These are phyloP conservation scores for Diaporthe capsici DNA, from an alignment of 2,329 filamentous ascomycete species.

Conservation along the genomic window DNA sequence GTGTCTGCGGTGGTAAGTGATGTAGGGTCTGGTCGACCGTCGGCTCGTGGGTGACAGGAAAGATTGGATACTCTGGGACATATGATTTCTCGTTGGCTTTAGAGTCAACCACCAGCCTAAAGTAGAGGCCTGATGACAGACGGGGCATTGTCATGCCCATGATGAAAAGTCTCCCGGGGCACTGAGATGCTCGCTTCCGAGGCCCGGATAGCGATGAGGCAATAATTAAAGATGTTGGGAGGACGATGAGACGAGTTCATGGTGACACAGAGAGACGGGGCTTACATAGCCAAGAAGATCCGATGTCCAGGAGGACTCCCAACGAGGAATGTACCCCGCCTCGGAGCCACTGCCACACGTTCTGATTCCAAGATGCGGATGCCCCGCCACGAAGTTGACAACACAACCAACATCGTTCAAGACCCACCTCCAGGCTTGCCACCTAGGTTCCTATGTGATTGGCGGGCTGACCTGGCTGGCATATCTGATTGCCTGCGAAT, in stretches of 20 bases:
- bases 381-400: not conserved
- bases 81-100: not conserved
- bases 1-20: not conserved
- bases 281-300: not conserved
- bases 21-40: not conserved
- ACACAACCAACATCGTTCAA: not conserved
- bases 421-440: not conserved
- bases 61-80: not conserved
- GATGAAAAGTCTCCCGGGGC: not conserved
- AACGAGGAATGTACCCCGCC: not conserved
- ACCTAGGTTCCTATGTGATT: too few species aligned
- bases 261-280: not conserved
- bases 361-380: not conserved
- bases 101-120: not conserved
- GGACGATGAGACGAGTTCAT: not conserved
- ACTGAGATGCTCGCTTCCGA: not conserved
- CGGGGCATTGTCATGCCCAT: not conserved
- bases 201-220: not conserved
- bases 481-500: too few species aligned
- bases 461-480: too few species aligned
- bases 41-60: not conserved
- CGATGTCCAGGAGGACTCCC: not conserved
- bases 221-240: not conserved
- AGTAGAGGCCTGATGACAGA: not conserved
- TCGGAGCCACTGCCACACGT: not conserved